phyloP scores from a whole-genome alignment of 2,329 filamentous ascomycete species.

The Curvularia spicifera region DNA sequence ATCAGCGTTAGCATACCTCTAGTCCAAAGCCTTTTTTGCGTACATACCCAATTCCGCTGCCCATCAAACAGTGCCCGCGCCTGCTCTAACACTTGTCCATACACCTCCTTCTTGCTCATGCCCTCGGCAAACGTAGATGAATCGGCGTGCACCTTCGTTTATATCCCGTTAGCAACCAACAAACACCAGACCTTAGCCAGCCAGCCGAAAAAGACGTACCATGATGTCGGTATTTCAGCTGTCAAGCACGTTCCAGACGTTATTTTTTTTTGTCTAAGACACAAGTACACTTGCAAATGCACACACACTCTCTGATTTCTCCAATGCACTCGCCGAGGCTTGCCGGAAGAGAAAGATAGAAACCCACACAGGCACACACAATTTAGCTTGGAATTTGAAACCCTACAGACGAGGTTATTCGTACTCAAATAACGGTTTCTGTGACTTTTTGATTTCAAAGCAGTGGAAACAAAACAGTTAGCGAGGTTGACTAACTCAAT shows the following conservation, averaged over 20 bases:
- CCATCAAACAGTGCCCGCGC: conserved; percentile 72
- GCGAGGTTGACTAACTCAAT: not conserved
- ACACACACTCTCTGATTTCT: not conserved
- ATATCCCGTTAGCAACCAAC: not conserved
- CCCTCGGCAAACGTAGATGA: conserved; percentile 73
- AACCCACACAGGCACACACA: conserved; percentile 1
- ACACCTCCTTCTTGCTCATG: conserved; percentile 73
- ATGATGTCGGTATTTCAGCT: not conserved
- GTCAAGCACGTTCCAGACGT: not conserved
- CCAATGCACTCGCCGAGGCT: conserved; percentile 11
- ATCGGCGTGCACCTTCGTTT: conserved; percentile 72
- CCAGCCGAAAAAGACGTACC: conserved; percentile 1
- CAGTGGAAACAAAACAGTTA: not conserved
- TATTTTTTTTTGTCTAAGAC: not conserved
- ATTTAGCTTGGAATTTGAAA: no score
- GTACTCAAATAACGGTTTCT: no score
- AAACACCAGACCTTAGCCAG: not conserved
- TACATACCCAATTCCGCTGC: conserved; percentile 77
- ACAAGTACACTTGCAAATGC: not conserved
- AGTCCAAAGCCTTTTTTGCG: not conserved
- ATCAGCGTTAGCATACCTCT: not conserved
- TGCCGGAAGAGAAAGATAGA: not conserved
- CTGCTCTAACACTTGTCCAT: conserved; percentile 74
- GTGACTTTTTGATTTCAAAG: not conserved
- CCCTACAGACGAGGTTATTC: no score